Conservation (phyloP, 2,329 filamentous ascomycete species). For the Pseudocercospora fijiensis region DNA sequence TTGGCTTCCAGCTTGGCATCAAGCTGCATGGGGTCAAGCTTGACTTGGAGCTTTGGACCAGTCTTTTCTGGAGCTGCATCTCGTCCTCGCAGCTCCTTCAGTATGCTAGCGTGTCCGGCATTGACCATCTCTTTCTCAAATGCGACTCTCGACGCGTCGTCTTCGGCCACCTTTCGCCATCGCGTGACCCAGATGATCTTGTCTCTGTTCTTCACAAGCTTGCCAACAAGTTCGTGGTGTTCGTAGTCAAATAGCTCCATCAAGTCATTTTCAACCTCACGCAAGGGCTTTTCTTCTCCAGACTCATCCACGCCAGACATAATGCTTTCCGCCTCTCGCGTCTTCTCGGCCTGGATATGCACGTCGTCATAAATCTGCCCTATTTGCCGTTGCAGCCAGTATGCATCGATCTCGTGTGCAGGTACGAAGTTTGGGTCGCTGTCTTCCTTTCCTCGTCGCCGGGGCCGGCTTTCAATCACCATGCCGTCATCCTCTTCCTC, state of each 20-base stretch:
- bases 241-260: slow-evolving; percentile 99
- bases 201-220: slow-evolving; percentile 86
- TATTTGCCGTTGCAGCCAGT: slow-evolving; percentile 93
- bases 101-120: slow-evolving; percentile 78
- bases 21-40: slow-evolving; percentile 80
- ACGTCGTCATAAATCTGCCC: slow-evolving; percentile 85
- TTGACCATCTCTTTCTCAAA: slow-evolving; percentile 90
- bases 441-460: slow-evolving; percentile 51
- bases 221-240: slow-evolving; percentile 86
- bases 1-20: slow-evolving; percentile 47
- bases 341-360: slow-evolving; percentile 91
- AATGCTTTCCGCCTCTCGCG: slow-evolving; percentile 76
- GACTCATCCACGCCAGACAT: slow-evolving; percentile 70
- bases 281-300: slow-evolving; percentile 78
- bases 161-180: slow-evolving; percentile 77
- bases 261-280: slow-evolving; percentile 95
- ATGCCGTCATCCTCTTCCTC: slow-evolving; percentile 78
- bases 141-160: slow-evolving; percentile 67
- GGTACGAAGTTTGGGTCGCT: slow-evolving; percentile 62
- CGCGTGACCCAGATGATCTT: slow-evolving; percentile 94
- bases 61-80: slow-evolving; percentile 56
- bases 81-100: slow-evolving; percentile 83
- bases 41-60: slow-evolving; percentile 72
- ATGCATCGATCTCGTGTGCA: slow-evolving; percentile 91
- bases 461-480: slow-evolving; percentile 70